Conservation (phyloP, 148 eudicot species). For the Camellia lanceoleosa region DNA sequence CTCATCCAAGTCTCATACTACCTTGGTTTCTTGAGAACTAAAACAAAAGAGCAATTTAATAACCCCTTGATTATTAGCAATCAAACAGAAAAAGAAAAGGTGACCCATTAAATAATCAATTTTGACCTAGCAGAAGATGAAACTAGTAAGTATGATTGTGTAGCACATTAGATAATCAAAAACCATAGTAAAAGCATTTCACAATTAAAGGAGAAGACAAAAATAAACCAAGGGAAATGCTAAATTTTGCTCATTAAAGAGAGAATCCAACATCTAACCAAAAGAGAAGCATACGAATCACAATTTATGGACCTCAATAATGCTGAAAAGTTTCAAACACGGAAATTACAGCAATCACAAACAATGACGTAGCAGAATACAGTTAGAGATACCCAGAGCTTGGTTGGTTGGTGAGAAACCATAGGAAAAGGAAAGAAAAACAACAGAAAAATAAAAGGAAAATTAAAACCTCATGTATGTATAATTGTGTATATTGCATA, state of each 20-base stretch:
- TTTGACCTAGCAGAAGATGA: not conserved
- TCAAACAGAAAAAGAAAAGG: not conserved
- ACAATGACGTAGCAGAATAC: not conserved
- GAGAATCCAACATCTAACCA: not conserved
- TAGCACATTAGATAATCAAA: not conserved
- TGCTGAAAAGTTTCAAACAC: not conserved
- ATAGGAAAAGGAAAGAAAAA: not conserved
- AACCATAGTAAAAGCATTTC: conserved; percentile 1
- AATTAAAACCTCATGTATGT: not conserved
- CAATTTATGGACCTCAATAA: not conserved
- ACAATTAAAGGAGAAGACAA: not conserved
- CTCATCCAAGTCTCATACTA: not conserved
- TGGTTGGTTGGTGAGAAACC: not conserved
- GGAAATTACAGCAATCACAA: not conserved
- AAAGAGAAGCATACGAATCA: not conserved
- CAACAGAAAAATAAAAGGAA: not conserved
- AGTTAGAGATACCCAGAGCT: not conserved
- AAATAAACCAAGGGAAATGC: not conserved
- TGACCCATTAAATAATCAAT: too few relatives aligned
- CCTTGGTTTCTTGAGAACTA: not conserved
- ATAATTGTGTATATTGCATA: not conserved
- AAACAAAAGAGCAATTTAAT: not conserved
- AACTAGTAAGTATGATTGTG: not conserved
- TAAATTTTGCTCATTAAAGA: not conserved
- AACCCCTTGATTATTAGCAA: not conserved